Base-by-base conservation (phyloP, 768 basidiomycete species). In the Tephrocybe sp. region DNA sequence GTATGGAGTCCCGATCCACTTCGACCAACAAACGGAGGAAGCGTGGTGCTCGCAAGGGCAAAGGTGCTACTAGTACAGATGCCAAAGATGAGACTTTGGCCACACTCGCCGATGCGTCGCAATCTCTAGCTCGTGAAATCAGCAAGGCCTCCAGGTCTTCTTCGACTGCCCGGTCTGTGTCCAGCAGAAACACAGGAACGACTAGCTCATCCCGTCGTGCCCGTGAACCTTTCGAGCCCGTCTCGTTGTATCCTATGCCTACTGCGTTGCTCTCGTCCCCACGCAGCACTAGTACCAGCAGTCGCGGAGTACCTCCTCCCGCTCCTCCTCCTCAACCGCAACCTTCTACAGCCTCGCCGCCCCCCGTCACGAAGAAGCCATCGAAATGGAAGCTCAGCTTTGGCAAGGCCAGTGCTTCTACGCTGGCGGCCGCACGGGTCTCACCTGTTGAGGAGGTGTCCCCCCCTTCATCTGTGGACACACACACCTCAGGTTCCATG, bases 341-440 rank as follows among this genome's bases (percentile, higher is more conserved):
- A 18, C 53, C 52, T 15, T 47, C 63, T 42, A 29, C 53, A 19
- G 22, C 49, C 21, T 49, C 68, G 0, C 53, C 71, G 11, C 53
- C 66, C 6, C 69, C 80, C 21, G 70, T 77, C 27, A 71, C 77
- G 49, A 92, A 91, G 75, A 92, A 92, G 73, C 74, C 87, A 45
- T 90, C 86, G n/a, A 90, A 84, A 61, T 86, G 92, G 89, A 89
- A 86, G 68, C 74, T 89, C 59, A 74, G 83, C 57, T 87, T 91
- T 66, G 75, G 88, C 53, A 84, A 82, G 70, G 72, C 68, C 60
- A 76, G 64, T 57, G 64, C 71, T 30, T 57, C 73, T 44, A 61
- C 70, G 31, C 56, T 69, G 18, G 54, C 67, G 4, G 62, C 71
- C 27, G 76, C 73, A 33, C 64, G 63, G 39, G 58, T 68, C 11